Percentiles rank a stretch among this genome's conserved stretches.
Evolutionary conservation across 306 rosid genomes (phyloP).

Genomic region (Phaseolus lunatus): DNA sequence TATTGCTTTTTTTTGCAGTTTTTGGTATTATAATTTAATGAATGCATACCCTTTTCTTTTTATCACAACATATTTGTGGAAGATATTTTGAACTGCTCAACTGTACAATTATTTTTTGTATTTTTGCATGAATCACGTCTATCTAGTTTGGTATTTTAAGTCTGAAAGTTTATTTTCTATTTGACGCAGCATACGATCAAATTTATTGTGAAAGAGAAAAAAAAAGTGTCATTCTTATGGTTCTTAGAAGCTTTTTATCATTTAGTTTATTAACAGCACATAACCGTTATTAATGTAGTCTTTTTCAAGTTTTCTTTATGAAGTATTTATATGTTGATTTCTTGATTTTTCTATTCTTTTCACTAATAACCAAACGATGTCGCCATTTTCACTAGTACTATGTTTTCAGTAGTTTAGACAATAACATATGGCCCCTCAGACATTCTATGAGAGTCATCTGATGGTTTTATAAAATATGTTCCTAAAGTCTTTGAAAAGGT

Average conservation of each 20-base stretch:
- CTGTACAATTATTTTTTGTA: not conserved
- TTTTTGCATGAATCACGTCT: not conserved
- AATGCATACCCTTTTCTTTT: not conserved
- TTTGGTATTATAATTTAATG: not conserved
- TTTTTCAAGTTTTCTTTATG: too few relatives aligned
- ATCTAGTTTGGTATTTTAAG: not conserved
- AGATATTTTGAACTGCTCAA: not conserved
- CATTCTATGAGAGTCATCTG: too few relatives aligned
- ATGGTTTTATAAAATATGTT: too few relatives aligned
- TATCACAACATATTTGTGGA: not conserved
- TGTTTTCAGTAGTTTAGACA: too few relatives aligned
- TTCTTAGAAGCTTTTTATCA: not conserved
- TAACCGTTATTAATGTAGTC: too few relatives aligned
- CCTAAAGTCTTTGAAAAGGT: too few relatives aligned
- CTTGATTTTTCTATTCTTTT: too few relatives aligned
- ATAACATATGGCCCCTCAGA: too few relatives aligned
- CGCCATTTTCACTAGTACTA: too few relatives aligned
- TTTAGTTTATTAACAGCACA: too few relatives aligned
- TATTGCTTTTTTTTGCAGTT: conserved; percentile 19
- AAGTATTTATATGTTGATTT: too few relatives aligned
- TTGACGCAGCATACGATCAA: not conserved
- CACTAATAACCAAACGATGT: too few relatives aligned
- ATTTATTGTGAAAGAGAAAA: not conserved
- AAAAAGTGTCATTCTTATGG: not conserved
- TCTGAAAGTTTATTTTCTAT: not conserved